Evolutionary conservation across 2,329 filamentous ascomycete genomes (phyloP), one percentile per base, ranked within the genome.

Genomic region (Fusarium kyushuense): DNA sequence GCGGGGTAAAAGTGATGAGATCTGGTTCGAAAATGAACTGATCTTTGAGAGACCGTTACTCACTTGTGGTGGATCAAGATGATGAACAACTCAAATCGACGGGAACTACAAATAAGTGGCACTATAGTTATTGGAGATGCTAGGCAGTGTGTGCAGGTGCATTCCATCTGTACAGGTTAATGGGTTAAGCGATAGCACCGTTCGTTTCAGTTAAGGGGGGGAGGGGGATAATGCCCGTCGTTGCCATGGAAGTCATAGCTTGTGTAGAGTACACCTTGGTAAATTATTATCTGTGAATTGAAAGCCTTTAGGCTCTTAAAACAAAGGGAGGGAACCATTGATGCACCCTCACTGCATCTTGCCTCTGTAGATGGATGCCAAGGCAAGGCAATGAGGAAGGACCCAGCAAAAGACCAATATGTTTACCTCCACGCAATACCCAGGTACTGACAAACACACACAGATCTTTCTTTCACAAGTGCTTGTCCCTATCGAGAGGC

Each of bases 401-500:
- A 19, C 35, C n/a, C 35, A 38, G 17, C 11, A 19, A 17, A 30
- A 19, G 25, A 45, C 25, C 21, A 45, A 45, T 45, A 27, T n/a
- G 25, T 43, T 43, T 25, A 29, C n/a, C 41, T 14, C 41, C 41
- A 29, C 17, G n/a, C 41, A 29, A 29, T 7, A 14, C 35, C 19
- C 35, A 19, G 35, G n/a, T 41, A 32, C 30, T 32, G 14, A 40
- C 5, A 42, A 35, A 35, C n/a, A 19, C 11, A 21, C 46, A 19
- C 57, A 69, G 64, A 70, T 72, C 71, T 62, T 32, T 29, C 71
- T 58, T 32, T 29, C 43, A 54, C 42, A 29, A 19, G n/a, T 19
- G 42, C 42, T 30, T 41, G 38, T 58, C 70, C 70, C 63, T 73
- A 66, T 67, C 53, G 49, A 66, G 58, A 70, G 67, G 72, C 70